Evolutionary conservation across 2,329 filamentous ascomycete species (phyloP).

Genomic region (Talaromyces rugulosus): DNA sequence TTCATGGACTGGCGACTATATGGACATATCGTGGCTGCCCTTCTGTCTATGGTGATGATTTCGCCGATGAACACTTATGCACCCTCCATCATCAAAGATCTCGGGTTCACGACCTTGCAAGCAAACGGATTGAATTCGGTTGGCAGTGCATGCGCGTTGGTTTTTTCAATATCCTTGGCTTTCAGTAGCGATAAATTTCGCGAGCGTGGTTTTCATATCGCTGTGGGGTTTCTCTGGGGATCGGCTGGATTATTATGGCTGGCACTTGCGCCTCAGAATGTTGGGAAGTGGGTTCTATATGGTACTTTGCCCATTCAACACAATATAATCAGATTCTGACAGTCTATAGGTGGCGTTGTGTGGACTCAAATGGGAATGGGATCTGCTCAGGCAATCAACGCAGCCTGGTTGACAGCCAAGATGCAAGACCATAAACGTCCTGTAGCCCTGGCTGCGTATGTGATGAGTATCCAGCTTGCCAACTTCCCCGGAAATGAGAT

Average conservation of each 20-base stretch:
- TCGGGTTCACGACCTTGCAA: constrained; percentile 44
- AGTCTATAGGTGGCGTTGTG: constrained; percentile 19
- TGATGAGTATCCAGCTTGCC: constrained; percentile 22
- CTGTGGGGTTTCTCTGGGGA: constrained; percentile 19
- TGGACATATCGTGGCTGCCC: constrained; percentile 10
- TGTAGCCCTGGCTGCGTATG: constrained; percentile 22
- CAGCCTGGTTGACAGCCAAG: constrained; percentile 22
- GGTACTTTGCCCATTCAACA: constrained; percentile 9
- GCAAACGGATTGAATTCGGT: constrained; percentile 52
- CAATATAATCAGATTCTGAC: background rate
- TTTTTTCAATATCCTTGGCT: constrained; percentile 16
- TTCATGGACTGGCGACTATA: constrained; percentile 11
- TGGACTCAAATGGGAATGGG: constrained; percentile 18
- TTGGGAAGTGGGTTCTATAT: constrained; percentile 16
- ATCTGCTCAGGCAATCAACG: constrained; percentile 20
- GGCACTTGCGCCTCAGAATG: constrained; percentile 16
- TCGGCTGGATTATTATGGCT: constrained; percentile 20
- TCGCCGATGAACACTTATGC: constrained; percentile 41
- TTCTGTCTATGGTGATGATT: constrained; percentile 13
- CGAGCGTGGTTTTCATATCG: constrained; percentile 20
- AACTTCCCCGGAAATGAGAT: constrained; percentile 21
- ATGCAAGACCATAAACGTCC: constrained; percentile 23
- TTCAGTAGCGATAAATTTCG: constrained; percentile 16
- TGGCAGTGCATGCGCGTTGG: constrained; percentile 26
- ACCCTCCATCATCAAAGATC: constrained; percentile 47